Evolutionary conservation across 1,284 basidiomycete species (phyloP), one percentile per base, ranked within the genome.

Genomic region (Leccinum griseonigrum): DNA sequence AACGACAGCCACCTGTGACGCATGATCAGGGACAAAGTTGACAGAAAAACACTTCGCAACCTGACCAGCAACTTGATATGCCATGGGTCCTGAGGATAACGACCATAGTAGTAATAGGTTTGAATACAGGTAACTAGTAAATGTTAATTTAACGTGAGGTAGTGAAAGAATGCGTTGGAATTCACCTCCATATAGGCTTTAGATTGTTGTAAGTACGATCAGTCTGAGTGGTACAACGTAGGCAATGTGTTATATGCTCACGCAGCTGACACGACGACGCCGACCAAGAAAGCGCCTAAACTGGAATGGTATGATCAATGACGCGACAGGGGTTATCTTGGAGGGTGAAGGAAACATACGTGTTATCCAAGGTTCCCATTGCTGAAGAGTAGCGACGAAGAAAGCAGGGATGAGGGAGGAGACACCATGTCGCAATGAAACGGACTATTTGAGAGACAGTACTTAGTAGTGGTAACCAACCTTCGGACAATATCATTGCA

Each of bases 181-280:
- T 75, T 11, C 58, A 86, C 85, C 80, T 74, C 85, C 85, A 60
- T 83, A 82, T 32, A 87, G 74, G 3, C 83, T 84, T 18, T 46
- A 11, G 18, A 54, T n/a, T 26, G 46, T 18, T 10, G 26, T 60
- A 50, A 66, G 58, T 9, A 32, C 16, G 51, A 58, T 46, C 51
- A 58, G 22, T 22, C 22, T 22, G 22, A 22, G 29, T 36, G 38
- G 52, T 48, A 14, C 18, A 26, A 51, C 1, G 55, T 60, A 31
- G 56, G 36, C 9, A 13, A 59, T 57, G 48, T 43, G 43, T 54
- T 55, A 56, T 36, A 3, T 26, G 74, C 81, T 68, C 65, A 84
- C 82, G 72, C 72, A 50, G 78, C 82, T 29, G 83, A 82, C 26
- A 82, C 61, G 54, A 85, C 73, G 22, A 85, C 78, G 6, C 85